Conservation (phyloP, 2,329 filamentous ascomycete species). For the Ascocoryne sarcoides region DNA sequence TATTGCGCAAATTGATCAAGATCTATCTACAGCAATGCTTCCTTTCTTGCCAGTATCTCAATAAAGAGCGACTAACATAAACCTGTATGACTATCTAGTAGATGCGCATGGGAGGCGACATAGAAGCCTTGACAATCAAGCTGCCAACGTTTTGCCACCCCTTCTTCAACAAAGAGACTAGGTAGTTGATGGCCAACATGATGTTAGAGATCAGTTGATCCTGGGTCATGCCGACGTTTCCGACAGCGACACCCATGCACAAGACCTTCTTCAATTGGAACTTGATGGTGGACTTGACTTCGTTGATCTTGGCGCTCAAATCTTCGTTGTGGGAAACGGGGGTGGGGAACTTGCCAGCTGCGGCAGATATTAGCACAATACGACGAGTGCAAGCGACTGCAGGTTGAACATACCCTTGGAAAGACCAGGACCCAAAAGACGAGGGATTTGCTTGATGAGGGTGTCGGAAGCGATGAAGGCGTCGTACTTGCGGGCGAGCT, state of each 20-base stretch:
- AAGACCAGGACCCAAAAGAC: conserved; percentile 97
- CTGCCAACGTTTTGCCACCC: conserved; percentile 99
- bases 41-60: conserved; percentile 20
- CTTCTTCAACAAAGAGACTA: conserved; percentile 99
- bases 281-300: conserved; percentile 99
- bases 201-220: conserved; percentile 97
- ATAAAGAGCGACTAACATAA: conserved; percentile 21
- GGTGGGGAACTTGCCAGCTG: conserved; percentile 98
- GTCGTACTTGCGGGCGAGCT: conserved; percentile 99
- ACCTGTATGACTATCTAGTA: conserved; percentile 55
- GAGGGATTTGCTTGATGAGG: conserved; percentile 99
- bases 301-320: conserved; percentile 88
- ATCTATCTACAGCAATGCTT: conserved; percentile 22
- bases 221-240: conserved; percentile 94
- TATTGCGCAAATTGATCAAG: conserved; percentile 16
- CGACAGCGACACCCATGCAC: conserved; percentile 98
- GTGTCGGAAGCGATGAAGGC: conserved; percentile 96
- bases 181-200: conserved; percentile 99
- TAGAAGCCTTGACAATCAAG: conserved; percentile 99
- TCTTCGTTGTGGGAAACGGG: conserved; percentile 96
- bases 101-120: conserved; percentile 96
- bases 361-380: conserved; percentile 25
- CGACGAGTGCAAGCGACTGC: neutral
- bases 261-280: conserved; percentile 99
- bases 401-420: conserved; percentile 65